Evolutionary conservation across 345 rosid genomes (phyloP).

Genomic region (Eucalyptus globulus): DNA sequence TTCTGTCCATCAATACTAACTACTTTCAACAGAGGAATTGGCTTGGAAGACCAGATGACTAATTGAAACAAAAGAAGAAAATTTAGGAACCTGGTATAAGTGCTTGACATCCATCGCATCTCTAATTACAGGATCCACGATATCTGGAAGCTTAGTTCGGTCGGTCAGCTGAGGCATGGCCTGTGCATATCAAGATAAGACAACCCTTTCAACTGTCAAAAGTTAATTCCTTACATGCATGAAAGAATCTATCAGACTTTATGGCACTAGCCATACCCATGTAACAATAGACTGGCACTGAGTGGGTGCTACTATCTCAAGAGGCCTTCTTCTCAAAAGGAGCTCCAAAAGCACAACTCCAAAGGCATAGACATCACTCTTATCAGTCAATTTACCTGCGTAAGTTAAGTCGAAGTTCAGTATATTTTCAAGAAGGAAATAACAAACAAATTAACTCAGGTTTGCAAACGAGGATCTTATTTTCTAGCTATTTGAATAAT

Average conservation of each 20-base stretch:
- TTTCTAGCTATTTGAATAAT: neutral
- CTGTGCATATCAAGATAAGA: slow-evolving; percentile 15
- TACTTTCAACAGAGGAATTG: neutral
- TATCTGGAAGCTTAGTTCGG: slow-evolving; percentile 73
- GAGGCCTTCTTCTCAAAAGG: slow-evolving; percentile 72
- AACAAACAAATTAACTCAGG: neutral
- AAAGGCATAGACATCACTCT: slow-evolving; percentile 95
- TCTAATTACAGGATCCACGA: slow-evolving; percentile 71
- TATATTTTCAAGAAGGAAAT: neutral
- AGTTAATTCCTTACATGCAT: neutral
- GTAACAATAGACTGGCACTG: slow-evolving; percentile 92
- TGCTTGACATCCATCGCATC: slow-evolving; percentile 77
- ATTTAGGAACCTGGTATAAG: slow-evolving; percentile 66
- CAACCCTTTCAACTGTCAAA: neutral
- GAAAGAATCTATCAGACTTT: neutral
- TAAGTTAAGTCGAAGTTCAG: neutral
- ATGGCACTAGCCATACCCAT: slow-evolving; percentile 46
- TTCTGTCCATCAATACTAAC: neutral
- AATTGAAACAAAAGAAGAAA: neutral
- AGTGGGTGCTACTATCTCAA: slow-evolving; percentile 76
- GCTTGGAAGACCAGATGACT: neutral
- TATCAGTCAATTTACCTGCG: slow-evolving; percentile 78
- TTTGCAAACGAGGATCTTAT: neutral
- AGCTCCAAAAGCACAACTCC: slow-evolving; percentile 97
- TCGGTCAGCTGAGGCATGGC: slow-evolving; percentile 99